Evolutionary conservation across 805 yeast species (phyloP), one percentile per base, ranked within the genome.

Genomic region (Saccharomycopsis sp.): DNA sequence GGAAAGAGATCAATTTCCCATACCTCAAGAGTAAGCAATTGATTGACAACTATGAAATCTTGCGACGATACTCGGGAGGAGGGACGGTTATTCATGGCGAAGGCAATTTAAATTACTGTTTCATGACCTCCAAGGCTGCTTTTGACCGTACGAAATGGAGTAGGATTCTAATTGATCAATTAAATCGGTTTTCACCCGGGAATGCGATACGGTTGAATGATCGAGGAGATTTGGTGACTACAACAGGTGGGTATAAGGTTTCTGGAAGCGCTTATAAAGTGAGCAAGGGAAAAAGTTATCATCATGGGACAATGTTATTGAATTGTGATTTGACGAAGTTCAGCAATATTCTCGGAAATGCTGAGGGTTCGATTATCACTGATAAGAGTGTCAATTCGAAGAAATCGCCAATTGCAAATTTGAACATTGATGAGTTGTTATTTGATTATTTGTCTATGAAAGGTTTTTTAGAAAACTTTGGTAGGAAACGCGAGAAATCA

Each of bases 21-120:
- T 46, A 42, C 22, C 40, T 49, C 40, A 45, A 41, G 11, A 31
- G 35, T 8, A 7, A 9, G 11, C 20, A 20, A 20, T 14, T 31
- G 19, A 20, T 31, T 7, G 59, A 74, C 3, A 65, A 66, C 2
- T 70, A 85, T 21, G 90, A 95, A 0, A 57, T 89, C 5, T 58
- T 93, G 4, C 68, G 99, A 53, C 68, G 99, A 45, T 66, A 74
- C 39, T 81, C 93, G 6, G 99, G 99, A 0, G 99, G 99, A 1
- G 99, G 99, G 0, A 79, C 97, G 0, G 99, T 93, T 1, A 95
- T 88, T 8, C 99, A 93, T 59, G 98, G 90, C 61, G 52, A 70
- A 4, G 96, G 97, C 0, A 93, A 93, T 56, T 78, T 81, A 16
- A 93, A 93, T 58, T 93, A 81, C 61, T 81, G 94, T 3, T 87